Conservation (phyloP, 441 rosid species). For the Bruguiera hainesii region DNA sequence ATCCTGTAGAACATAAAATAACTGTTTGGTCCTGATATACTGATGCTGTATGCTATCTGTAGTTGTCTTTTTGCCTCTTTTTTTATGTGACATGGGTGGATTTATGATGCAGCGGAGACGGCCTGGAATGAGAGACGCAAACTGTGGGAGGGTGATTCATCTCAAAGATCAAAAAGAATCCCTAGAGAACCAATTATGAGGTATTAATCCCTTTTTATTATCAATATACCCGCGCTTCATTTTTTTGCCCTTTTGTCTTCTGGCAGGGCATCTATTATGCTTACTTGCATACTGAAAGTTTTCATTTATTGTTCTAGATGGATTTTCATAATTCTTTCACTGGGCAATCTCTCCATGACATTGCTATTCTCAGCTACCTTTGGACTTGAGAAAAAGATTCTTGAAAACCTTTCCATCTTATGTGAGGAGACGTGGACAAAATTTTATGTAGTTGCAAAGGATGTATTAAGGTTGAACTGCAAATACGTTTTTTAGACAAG, state of each 20-base stretch:
- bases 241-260: not conserved
- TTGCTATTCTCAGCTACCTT: no score
- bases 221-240: not conserved
- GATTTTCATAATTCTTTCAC: no score
- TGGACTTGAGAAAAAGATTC: no score
- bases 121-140: slow-evolving; percentile 54
- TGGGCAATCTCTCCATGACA: no score
- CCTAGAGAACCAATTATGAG: slow-evolving; percentile 52
- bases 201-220: slow-evolving; percentile 15
- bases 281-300: no score
- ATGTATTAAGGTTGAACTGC: no score
- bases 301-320: not conserved
- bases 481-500: no score
- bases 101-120: slow-evolving; percentile 41
- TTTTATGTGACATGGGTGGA: slow-evolving; percentile 12
- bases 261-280: not conserved
- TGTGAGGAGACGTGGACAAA: no score
- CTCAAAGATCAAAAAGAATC: slow-evolving; percentile 35
- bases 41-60: not conserved
- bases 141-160: slow-evolving; percentile 56
- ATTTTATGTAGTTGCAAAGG: no score
- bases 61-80: not conserved
- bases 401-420: no score
- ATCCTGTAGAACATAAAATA: not conserved
- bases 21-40: not conserved